Percentiles rank a stretch among this genome's conserved stretches.
phyloP scores from a whole-genome alignment of 2,329 filamentous ascomycete genomes.

The Talaromyces sp. region DNA sequence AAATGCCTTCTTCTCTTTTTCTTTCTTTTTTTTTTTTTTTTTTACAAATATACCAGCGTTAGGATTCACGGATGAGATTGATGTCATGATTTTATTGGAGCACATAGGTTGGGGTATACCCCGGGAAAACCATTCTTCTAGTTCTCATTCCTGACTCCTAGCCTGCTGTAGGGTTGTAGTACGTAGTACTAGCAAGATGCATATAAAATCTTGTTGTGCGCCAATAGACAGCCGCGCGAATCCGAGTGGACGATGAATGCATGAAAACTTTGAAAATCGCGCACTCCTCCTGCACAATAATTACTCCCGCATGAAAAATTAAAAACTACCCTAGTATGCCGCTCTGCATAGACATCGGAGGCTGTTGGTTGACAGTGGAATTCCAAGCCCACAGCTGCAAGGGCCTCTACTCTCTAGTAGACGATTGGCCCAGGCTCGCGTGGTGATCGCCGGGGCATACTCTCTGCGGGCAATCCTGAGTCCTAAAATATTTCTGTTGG shows the following conservation, averaged over 20 bases:
- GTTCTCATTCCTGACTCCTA: not conserved
- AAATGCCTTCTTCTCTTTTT: conserved; percentile 2
- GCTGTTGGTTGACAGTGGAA: not conserved
- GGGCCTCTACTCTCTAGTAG: too few relatives aligned
- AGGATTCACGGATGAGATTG: conserved; percentile 25
- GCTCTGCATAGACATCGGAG: not conserved
- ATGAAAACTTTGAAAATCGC: not conserved
- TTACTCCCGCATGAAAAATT: not conserved
- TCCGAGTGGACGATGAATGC: not conserved
- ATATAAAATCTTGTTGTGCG: too few relatives aligned
- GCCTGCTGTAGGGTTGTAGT: not conserved
- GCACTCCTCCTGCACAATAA: not conserved
- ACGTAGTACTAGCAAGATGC: too few relatives aligned
- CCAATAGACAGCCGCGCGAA: not conserved
- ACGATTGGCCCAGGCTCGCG: not conserved
- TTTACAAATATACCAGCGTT: conserved; percentile 1
- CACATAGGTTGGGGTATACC: conserved; percentile 21
- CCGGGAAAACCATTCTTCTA: not conserved
- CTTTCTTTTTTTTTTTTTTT: not conserved
- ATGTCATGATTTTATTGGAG: conserved; percentile 20
- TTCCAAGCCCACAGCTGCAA: not conserved
- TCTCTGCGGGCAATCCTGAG: not conserved
- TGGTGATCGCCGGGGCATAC: not conserved
- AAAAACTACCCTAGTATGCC: not conserved
- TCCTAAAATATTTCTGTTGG: not conserved